A percentile compares a stretch with the other conserved stretches of the same genome.
phyloP scores from a whole-genome alignment of 768 basidiomycete species.

The Paxillus involutus region DNA sequence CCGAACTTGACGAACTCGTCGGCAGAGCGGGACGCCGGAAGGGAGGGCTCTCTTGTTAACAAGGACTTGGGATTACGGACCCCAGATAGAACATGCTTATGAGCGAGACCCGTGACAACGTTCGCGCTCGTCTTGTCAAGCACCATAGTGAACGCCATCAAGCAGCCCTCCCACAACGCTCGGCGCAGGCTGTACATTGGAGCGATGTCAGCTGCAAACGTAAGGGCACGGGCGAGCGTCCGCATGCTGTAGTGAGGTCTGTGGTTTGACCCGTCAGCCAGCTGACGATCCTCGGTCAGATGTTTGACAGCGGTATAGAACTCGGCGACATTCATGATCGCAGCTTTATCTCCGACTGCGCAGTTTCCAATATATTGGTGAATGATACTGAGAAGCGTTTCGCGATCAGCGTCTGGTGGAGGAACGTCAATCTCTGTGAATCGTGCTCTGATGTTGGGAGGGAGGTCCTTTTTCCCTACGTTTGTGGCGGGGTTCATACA shows the following conservation, averaged over 20 bases:
- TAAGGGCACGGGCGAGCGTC: constrained; percentile 86
- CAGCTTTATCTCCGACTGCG: constrained; percentile 81
- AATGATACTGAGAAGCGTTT: constrained; percentile 86
- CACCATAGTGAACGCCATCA: constrained; percentile 98
- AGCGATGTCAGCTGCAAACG: constrained; percentile 84
- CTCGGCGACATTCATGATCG: constrained; percentile 89
- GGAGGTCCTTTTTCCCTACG: constrained; percentile 96
- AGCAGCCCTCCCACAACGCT: constrained; percentile 91
- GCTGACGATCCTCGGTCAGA: constrained; percentile 67
- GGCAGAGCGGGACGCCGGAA: constrained; percentile 43
- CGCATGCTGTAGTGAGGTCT: constrained; percentile 97
- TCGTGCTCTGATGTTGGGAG: constrained; percentile 82
- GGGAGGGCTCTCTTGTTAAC: constrained; percentile 64
- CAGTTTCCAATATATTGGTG: constrained; percentile 84
- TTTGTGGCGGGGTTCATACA: constrained; percentile 99
- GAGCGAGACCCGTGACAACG: constrained; percentile 65
- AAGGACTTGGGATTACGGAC: constrained; percentile 80
- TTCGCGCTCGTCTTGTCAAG: constrained; percentile 73
- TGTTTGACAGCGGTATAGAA: constrained; percentile 84
- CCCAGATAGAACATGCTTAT: constrained; percentile 74
- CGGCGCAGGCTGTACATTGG: constrained; percentile 76
- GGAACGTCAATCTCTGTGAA: constrained; percentile 97
- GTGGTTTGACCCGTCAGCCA: constrained; percentile 93
- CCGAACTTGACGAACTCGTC: constrained; percentile 80
- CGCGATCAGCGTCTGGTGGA: constrained; percentile 89